These are phyloP conservation scores for Hymenoscyphus albidus DNA, from an alignment of 2,329 filamentous ascomycete species.

Conservation along the genomic window DNA sequence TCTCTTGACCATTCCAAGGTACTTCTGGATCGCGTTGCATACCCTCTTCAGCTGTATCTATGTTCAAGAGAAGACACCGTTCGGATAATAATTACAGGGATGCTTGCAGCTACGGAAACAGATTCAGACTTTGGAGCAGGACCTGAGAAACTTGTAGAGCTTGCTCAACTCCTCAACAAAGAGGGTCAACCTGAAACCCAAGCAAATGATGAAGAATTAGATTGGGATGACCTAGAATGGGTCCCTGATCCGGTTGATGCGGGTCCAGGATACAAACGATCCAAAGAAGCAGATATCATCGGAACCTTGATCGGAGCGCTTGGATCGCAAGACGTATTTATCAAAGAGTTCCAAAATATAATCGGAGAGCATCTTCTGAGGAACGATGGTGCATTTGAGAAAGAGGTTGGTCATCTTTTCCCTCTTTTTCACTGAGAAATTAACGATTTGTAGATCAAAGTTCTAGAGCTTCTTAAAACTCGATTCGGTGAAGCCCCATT, in stretches of 20 bases:
- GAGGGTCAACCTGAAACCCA: conserved; percentile 46
- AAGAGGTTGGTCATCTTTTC: conserved; percentile 47
- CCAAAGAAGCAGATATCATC: conserved; percentile 85
- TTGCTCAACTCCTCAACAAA: conserved; percentile 57
- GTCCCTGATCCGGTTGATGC: conserved; percentile 89
- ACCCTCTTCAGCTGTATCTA: conserved; percentile 70
- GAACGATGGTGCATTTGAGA: conserved; percentile 66
- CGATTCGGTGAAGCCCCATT: conserved; percentile 81
- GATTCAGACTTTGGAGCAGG: conserved; percentile 47
- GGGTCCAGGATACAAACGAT: conserved; percentile 84
- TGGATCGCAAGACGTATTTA: conserved; percentile 85
- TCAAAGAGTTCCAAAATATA: conserved; percentile 87
- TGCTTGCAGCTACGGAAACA: conserved; percentile 62
- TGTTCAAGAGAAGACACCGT: conserved; percentile 75
- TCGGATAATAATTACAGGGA: conserved; percentile 69
- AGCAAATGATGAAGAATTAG: conserved; percentile 65
- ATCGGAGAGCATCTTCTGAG: conserved; percentile 77
- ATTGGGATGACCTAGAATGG: conserved; percentile 94
- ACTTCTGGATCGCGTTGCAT: conserved; percentile 68
- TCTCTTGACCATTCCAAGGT: conserved; percentile 74
- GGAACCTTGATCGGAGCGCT: conserved; percentile 85
- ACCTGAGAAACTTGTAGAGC: conserved; percentile 57
- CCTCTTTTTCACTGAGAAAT: background rate
- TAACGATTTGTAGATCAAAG: conserved; percentile 52
- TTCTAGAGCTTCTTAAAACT: conserved; percentile 82